Conservation (phyloP, 805 yeast genomes). For the Sugiyamaella mastotermitis region DNA sequence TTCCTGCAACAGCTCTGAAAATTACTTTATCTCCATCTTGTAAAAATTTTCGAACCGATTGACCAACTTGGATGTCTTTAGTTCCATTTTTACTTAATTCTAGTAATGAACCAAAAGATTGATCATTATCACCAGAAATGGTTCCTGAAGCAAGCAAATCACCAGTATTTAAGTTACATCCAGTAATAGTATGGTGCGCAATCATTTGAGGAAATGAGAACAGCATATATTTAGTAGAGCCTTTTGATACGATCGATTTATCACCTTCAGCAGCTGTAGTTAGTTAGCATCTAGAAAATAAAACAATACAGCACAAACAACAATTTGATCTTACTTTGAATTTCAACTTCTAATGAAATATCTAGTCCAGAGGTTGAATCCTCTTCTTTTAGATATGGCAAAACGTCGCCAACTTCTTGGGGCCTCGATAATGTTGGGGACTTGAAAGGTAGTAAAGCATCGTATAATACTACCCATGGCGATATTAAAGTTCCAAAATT, state of each 20-base stretch:
- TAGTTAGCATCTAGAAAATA: not conserved
- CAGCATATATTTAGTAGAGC: slow-evolving; percentile 16
- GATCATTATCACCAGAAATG: slow-evolving; percentile 17
- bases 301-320: no score
- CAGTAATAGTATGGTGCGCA: slow-evolving; percentile 24
- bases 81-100: slow-evolving; percentile 20
- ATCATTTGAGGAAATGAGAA: slow-evolving; percentile 25
- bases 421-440: slow-evolving; percentile 14
- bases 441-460: slow-evolving; percentile 19
- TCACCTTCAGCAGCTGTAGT: slow-evolving; percentile 13
- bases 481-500: slow-evolving; percentile 24
- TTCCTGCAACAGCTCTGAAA: slow-evolving; percentile 14
- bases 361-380: slow-evolving; percentile 14
- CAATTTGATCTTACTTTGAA: slow-evolving; percentile 9
- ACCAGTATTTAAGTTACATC: slow-evolving; percentile 21
- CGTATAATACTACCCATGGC: slow-evolving; percentile 23
- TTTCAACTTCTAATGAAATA: slow-evolving; percentile 13
- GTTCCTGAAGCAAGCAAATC: slow-evolving; percentile 26
- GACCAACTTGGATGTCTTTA: slow-evolving; percentile 4
- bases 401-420: slow-evolving; percentile 12
- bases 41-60: slow-evolving; percentile 11
- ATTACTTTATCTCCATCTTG: slow-evolving; percentile 19
- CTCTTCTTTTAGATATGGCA: slow-evolving; percentile 18
- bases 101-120: slow-evolving; percentile 20
- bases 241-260: slow-evolving; percentile 7